phyloP scores from a whole-genome alignment of 257 asterid genomes.

The Solanum peruvianum region DNA sequence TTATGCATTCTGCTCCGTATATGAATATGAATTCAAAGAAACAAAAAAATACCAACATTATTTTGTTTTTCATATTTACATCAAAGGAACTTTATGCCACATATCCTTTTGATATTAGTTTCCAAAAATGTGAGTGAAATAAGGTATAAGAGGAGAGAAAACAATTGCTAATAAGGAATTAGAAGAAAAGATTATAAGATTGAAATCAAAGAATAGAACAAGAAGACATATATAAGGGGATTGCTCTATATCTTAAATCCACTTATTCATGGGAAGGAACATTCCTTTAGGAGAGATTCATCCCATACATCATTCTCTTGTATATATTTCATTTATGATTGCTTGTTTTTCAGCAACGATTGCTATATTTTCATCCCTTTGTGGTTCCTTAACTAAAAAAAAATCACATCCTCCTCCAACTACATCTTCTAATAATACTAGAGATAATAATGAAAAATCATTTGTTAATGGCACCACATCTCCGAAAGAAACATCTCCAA shows the following conservation, averaged over 20 bases:
- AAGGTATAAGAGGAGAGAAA: not conserved
- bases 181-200: not conserved
- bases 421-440: not conserved
- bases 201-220: not conserved
- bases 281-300: slow-evolving; percentile 18
- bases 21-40: not conserved
- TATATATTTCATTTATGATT: slow-evolving; percentile 11
- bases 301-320: slow-evolving; percentile 6
- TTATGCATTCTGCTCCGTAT: not conserved
- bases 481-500: not conserved
- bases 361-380: slow-evolving; percentile 37
- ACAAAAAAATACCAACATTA: not conserved
- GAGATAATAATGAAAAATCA: not conserved
- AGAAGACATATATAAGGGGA: not conserved
- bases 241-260: not conserved
- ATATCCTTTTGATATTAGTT: not conserved
- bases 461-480: not conserved
- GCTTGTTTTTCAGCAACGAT: slow-evolving; percentile 17
- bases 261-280: slow-evolving; percentile 37
- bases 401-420: not conserved
- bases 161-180: not conserved
- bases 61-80: not conserved
- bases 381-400: slow-evolving; percentile 33
- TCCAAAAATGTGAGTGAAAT: not conserved
- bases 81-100: not conserved